Base-by-base conservation (phyloP, 768 basidiomycete genomes). In the Xanthoconium stramineum region DNA sequence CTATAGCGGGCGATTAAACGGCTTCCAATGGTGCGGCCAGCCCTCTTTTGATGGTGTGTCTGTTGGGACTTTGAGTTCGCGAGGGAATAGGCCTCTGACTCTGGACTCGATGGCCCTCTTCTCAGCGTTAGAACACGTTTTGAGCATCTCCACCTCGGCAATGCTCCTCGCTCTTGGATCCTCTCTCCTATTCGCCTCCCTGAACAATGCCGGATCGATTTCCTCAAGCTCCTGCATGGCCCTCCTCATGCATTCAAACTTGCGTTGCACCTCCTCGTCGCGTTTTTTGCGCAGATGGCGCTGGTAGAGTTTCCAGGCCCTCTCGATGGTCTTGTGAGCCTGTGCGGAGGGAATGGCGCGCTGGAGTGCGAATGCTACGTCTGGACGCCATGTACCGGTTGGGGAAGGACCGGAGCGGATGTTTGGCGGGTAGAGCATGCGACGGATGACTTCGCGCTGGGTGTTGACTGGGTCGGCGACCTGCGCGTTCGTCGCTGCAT, bases 301-400 rank as follows among this genome's bases (percentile, higher is more conserved):
- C 61, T 83, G 80, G 73, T 92, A 85, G 12, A 98, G 79, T 50
- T 86, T 75, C 89, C 90, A 98, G 5, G 94, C 94, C 33, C 94
- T 84, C 61, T 92, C 88, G 51, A 97, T 94, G 3, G 93, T 97
- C 59, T 93, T 83, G 74, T 97, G 92, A 0, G 91, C 93, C 70
- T 96, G 93, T 6, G 79, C 82, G 4, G 91, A 91, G 13, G 92
- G 91, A 50, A 97, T 88, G n/a, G 91, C 91, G 52, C 80, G 81
- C 61, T 89, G 85, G 15, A 98, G 75, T 10, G 91, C 86, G 47
- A 78, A 81, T 36, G 80, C 83, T 30, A 92, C 88, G 69, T 93
- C 86, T 40, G 86, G 85, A 55, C 91, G 83, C 88, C 93, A 92
- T 53, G 86, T 82, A 12, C 93, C 93, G 3, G 84, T 87, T 3